A percentile compares a stretch with the other conserved stretches of the same genome.
These are phyloP conservation scores for Lablab purpureus DNA, from an alignment of 306 rosid genomes.

Conservation along the genomic window DNA sequence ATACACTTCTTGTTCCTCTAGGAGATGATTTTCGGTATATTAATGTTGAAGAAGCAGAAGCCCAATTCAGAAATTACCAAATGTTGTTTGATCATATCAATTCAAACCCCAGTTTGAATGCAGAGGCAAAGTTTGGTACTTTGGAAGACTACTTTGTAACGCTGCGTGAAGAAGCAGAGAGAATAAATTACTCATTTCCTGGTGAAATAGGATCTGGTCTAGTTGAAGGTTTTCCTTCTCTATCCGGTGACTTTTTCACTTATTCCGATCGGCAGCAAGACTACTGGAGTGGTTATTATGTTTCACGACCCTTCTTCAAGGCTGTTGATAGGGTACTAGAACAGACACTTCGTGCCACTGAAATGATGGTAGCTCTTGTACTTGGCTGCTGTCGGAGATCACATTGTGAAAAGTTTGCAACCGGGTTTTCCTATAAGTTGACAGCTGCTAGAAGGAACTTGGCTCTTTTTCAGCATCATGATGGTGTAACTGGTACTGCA, in stretches of 20 bases:
- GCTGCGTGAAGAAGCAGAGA: conserved; percentile 86
- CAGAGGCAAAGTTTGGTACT: conserved; percentile 90
- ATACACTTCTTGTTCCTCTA: conserved; percentile 94
- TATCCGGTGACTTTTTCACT: conserved; percentile 96
- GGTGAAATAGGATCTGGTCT: conserved; percentile 85
- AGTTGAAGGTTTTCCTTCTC: conserved; percentile 92
- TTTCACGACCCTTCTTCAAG: conserved; percentile 96
- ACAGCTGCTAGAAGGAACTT: conserved; percentile 97
- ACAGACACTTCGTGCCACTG: conserved; percentile 91
- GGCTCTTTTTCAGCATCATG: conserved; percentile 99
- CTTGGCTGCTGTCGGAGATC: conserved; percentile 80
- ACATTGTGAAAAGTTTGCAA: conserved; percentile 84
- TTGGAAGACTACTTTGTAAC: conserved; percentile 89
- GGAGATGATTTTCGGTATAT: conserved; percentile 98
- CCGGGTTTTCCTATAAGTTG: conserved; percentile 85
- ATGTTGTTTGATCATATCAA: conserved; percentile 86
- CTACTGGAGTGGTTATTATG: conserved; percentile 99
- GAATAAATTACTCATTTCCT: conserved; percentile 75
- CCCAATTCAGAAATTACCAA: conserved; percentile 92
- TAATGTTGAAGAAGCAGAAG: conserved; percentile 86
- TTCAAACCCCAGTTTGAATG: conserved; percentile 81
- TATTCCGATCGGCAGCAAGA: conserved; percentile 94
- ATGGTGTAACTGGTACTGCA: conserved; percentile 99
- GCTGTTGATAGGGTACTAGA: conserved; percentile 97
- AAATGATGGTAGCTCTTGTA: conserved; percentile 84